Conservation (phyloP, 176 grass and related monocot genomes). For the Oryza coarctata region DNA sequence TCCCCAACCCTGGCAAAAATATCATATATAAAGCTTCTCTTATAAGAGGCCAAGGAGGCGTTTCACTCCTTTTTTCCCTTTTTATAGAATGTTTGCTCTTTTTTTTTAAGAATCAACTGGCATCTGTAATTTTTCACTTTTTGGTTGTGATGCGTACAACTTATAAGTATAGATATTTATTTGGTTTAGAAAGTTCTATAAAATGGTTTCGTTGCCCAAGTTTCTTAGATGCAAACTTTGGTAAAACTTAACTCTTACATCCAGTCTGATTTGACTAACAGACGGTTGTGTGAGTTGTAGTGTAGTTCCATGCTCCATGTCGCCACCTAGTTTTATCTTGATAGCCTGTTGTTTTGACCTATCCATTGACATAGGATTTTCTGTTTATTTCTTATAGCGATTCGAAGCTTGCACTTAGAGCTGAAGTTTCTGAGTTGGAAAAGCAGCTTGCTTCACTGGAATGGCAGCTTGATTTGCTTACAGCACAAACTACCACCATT, state of each 20-base stretch:
- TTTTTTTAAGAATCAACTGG: too few species aligned
- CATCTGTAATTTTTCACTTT: background rate
- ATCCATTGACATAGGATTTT: slow-evolving; percentile 31
- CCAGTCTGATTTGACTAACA: background rate
- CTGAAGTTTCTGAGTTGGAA: slow-evolving; percentile 79
- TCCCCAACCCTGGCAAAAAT: background rate
- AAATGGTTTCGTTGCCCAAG: background rate
- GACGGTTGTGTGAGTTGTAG: background rate
- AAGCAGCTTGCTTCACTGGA: slow-evolving; percentile 77
- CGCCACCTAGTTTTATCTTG: background rate
- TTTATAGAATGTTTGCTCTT: background rate
- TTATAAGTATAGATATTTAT: background rate
- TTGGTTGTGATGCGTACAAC: background rate
- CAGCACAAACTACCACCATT: slow-evolving; percentile 72
- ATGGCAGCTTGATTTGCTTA: slow-evolving; percentile 74
- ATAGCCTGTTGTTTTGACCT: slow-evolving; percentile 22
- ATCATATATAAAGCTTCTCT: background rate
- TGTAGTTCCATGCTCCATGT: background rate
- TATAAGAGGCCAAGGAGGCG: background rate
- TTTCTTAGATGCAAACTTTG: background rate
- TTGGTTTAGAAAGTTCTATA: slow-evolving; percentile 7
- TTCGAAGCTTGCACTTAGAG: slow-evolving; percentile 78
- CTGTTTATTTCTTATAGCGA: slow-evolving; percentile 45
- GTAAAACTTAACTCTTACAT: background rate
- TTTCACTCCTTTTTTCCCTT: background rate